phyloP scores from a whole-genome alignment of 73 alveolate genomes.

The Loxodes magnus region DNA sequence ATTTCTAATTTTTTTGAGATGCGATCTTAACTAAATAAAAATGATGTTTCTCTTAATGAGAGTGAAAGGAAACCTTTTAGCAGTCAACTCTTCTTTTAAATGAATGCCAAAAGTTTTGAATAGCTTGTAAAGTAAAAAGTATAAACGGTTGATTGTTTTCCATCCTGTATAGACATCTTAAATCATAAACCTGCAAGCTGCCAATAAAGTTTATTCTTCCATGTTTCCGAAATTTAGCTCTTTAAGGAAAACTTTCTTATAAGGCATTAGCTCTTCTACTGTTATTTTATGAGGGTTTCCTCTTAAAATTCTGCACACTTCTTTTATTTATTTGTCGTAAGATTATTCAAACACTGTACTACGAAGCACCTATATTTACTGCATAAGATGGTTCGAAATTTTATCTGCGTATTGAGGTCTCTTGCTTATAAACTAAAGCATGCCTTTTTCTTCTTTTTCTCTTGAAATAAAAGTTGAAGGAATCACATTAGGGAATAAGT shows the following conservation, averaged over 20 bases:
- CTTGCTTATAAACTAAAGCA: not conserved
- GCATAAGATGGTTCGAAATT: not conserved
- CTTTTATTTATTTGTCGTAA: not conserved
- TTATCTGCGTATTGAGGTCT: constrained; percentile 5
- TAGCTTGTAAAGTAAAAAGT: not conserved
- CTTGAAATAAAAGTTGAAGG: constrained; percentile 47
- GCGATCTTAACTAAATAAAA: not conserved
- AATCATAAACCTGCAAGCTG: not conserved
- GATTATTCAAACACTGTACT: no score
- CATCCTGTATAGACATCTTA: constrained; percentile 10
- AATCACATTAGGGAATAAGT: constrained; percentile 74
- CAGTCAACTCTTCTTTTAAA: not conserved
- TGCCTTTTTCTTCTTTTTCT: constrained; percentile 2
- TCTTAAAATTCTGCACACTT: not conserved
- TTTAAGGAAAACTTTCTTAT: not conserved
- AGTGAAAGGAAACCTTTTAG: not conserved
- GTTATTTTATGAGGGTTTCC: not conserved
- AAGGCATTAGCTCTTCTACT: not conserved
- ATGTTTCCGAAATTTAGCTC: not conserved
- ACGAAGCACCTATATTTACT: not conserved
- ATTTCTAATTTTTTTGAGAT: not conserved
- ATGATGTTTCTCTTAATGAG: not conserved
- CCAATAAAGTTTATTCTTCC: not conserved
- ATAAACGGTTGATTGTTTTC: not conserved
- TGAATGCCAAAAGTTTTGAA: not conserved